Evolutionary conservation across 306 rosid species (phyloP), one percentile per base, ranked within the genome.

Genomic region (Dryas alaskensis): DNA sequence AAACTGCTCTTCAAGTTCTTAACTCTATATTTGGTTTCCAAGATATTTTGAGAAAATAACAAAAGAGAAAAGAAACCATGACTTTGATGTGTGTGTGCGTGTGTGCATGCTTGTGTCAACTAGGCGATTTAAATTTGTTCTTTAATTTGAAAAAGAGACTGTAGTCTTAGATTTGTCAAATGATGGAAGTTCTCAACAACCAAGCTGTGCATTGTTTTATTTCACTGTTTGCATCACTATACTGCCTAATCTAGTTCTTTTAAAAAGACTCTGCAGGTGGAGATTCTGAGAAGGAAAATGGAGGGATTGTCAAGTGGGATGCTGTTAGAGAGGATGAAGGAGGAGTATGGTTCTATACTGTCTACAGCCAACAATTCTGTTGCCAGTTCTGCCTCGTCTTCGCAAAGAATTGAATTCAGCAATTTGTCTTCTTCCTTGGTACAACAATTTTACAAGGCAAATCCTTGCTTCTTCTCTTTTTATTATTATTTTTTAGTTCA

Each of bases 281-380:
- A 94, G 74, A 86, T 91, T 71, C 72, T 94, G 77, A 89, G 86
- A 75, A 89, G 90, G 77, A 94, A 88, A 83, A 89, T 94, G 98
- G 97, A 94, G 69, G 92, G 87, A 63, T 76, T 91, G 76, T 94
- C 98, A 44, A 86, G 86, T 71, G 98, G 97, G 55, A 79, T 84
- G 65, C 79, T 91, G 60, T 82, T 94, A 46, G 87, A 87, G 78
- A 89, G 88, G 80, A 94, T 94, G 92, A 87, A 87, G 84, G 96
- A 94, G 80, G 98, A 91, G 73, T 94, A 88, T 70, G 85, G 91
- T n/a, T 91, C 98, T 12, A 74, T 88, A 83, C 86, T 87, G 40
- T 90, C 86, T 19, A 77, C 91, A 22, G 86, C 90, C 69, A 87
- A 67, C 72, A 74, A 78, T 58, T 89, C 91, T 19, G 84, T 60